Conservation (phyloP, 1,284 basidiomycete genomes). For the Ceratobasidium papillatum region DNA sequence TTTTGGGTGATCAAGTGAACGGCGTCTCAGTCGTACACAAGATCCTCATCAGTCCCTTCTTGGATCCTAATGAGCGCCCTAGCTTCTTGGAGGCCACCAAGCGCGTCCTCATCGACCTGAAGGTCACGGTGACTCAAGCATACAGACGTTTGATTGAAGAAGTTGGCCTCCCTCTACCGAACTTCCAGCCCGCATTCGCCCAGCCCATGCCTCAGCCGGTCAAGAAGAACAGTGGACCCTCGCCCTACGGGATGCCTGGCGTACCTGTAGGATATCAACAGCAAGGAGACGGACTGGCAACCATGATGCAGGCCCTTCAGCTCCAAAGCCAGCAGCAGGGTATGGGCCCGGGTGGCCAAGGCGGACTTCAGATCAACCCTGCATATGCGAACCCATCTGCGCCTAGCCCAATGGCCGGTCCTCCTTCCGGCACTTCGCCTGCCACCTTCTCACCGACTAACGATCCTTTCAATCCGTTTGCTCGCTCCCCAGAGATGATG, state of each 20-base stretch:
- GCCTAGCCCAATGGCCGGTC: constrained; percentile 41
- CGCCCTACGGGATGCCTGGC: constrained; percentile 68
- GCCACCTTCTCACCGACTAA: constrained; percentile 67
- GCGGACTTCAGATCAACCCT: constrained; percentile 71
- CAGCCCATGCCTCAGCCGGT: constrained; percentile 68
- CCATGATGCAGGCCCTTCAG: constrained; percentile 82
- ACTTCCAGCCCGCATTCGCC: constrained; percentile 79
- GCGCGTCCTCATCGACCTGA: constrained; percentile 85
- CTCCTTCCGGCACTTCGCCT: constrained; percentile 51
- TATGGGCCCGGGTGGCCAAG: constrained; percentile 48
- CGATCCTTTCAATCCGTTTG: constrained; percentile 81
- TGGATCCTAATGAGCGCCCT: constrained; percentile 74
- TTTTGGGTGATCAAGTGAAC: constrained; percentile 94
- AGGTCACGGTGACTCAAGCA: constrained; percentile 90
- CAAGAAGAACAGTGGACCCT: constrained; percentile 62
- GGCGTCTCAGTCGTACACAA: constrained; percentile 94
- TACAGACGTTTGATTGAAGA: constrained; percentile 93
- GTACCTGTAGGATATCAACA: constrained; percentile 59
- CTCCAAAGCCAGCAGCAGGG: constrained; percentile 53
- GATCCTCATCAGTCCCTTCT: constrained; percentile 84
- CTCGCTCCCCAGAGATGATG: constrained; percentile 51
- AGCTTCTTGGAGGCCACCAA: constrained; percentile 85
- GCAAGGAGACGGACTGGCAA: constrained; percentile 59
- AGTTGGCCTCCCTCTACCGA: constrained; percentile 89
- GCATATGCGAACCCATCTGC: constrained; percentile 55